phyloP scores from a whole-genome alignment of 73 alveolate genomes.

The Paramecium sexaurelia region DNA sequence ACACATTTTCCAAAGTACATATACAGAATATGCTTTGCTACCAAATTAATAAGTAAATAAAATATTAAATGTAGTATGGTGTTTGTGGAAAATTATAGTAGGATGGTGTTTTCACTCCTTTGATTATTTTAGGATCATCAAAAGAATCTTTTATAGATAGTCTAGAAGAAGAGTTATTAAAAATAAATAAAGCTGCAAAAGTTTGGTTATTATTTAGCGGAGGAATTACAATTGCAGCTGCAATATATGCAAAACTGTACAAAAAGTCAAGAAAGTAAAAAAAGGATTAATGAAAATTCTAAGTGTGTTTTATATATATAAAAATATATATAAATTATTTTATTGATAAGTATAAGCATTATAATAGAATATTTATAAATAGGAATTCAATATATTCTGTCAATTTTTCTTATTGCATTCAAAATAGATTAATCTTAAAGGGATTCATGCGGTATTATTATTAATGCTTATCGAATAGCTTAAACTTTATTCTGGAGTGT shows the following conservation, averaged over 20 bases:
- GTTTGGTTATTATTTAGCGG: not conserved
- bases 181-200: not conserved
- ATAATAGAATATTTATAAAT: not conserved
- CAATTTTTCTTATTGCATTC: not conserved
- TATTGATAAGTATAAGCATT: not conserved
- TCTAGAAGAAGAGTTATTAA: slow-evolving; percentile 2
- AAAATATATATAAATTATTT: not conserved
- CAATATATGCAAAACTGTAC: not conserved
- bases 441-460: not conserved
- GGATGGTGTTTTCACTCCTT: not conserved
- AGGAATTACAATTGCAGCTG: not conserved
- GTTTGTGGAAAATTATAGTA: not conserved
- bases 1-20: not conserved
- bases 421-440: not conserved
- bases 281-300: not conserved
- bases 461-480: not conserved
- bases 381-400: not conserved
- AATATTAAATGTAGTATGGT: not conserved
- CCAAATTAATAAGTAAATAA: slow-evolving; percentile 2
- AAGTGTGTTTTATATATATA: not conserved
- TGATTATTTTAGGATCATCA: not conserved
- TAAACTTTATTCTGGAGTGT: not conserved
- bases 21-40: slow-evolving; percentile 46
- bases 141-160: slow-evolving; percentile 53
- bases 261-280: not conserved